phyloP scores from a whole-genome alignment of 2,329 filamentous ascomycete genomes.

The Cryoendolithus antarcticus region DNA sequence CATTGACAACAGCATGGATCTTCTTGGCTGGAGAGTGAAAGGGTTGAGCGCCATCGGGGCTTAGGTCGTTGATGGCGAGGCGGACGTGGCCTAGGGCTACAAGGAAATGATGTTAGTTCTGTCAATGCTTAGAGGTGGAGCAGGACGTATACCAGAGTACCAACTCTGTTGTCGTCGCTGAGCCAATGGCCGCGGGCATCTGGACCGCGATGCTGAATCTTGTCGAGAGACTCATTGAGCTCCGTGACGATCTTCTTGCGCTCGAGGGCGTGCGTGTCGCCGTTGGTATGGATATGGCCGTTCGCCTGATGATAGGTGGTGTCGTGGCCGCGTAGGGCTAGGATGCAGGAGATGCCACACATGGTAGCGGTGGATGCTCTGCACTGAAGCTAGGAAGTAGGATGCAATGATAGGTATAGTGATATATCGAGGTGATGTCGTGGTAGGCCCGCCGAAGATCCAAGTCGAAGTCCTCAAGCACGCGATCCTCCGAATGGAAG shows the following conservation, averaged over 20 bases:
- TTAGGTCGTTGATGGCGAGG: slow-evolving; percentile 43
- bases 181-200: slow-evolving; percentile 37
- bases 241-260: slow-evolving; percentile 11
- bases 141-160: slow-evolving; percentile 18
- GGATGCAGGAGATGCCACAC: slow-evolving; percentile 20
- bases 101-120: not conserved
- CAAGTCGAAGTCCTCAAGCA: too few relatives aligned
- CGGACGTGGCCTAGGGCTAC: slow-evolving; percentile 38
- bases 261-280: slow-evolving; percentile 5
- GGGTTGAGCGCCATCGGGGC: slow-evolving; percentile 36
- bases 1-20: slow-evolving; percentile 47
- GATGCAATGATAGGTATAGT: too few relatives aligned
- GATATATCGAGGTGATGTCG: too few relatives aligned
- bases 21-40: slow-evolving; percentile 14
- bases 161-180: slow-evolving; percentile 30
- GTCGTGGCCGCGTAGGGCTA: slow-evolving; percentile 8
- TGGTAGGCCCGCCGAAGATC: too few relatives aligned
- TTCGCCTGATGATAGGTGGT: slow-evolving; percentile 6
- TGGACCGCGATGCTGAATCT: slow-evolving; percentile 35
- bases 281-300: slow-evolving; percentile 7
- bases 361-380: slow-evolving; percentile 8
- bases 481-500: too few relatives aligned
- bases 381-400: too few relatives aligned
- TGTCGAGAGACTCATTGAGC: slow-evolving; percentile 24
- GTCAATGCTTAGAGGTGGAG: not conserved